Base-by-base conservation (phyloP, 1,284 basidiomycete genomes). In the Ganoderma boninense region DNA sequence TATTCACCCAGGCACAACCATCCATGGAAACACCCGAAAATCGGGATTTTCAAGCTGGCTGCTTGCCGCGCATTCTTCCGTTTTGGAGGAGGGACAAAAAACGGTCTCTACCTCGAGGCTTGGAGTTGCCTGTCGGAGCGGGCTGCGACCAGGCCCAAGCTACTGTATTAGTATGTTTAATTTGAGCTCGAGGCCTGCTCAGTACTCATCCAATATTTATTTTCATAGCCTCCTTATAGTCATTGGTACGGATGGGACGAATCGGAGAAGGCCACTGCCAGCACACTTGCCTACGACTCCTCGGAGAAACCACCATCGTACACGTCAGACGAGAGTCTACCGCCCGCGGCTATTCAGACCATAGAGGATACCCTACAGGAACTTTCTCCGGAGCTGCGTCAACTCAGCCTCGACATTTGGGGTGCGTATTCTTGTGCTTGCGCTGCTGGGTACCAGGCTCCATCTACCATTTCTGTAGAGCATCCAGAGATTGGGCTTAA, bases 401-500 rank as follows among this genome's bases (percentile, higher is more conserved):
- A 79, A 60, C 80, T 94, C 23, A 94, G 90, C 77, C 79, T 93
- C 35, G 88, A 91, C 75, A 93, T 95, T 26, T 92, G 92, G 75
- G 86, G 91, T 90, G 59, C 29, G 76, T 63, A 20, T 57, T 23
- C 16, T 35, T 20, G 29, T 26, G 16, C 18, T 23, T 2, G 11
- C 7, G 1, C 13, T 57, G 54, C 18, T 14, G 32, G 7, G 5
- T 57, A 35, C 2, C 29, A 18, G 16, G 23, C 11, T 26, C 52
- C 18, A 38, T 46, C 7, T 4, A 13, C 35, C 7, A 13, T 20
- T 29, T 29, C 23, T 46, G 32, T 66, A 80, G 75, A 74, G 26
- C 78, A 80, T 65, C 80, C 79, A 1, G 78, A 80, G 67, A 43
- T 78, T 26, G 70, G 69, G 63, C 80, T 76, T 63, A 76, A 80